A percentile compares a stretch with the other conserved stretches of the same genome.
Conservation (phyloP, 2,329 filamentous ascomycete species). For the Magnaporthiopsis rhizophila region DNA sequence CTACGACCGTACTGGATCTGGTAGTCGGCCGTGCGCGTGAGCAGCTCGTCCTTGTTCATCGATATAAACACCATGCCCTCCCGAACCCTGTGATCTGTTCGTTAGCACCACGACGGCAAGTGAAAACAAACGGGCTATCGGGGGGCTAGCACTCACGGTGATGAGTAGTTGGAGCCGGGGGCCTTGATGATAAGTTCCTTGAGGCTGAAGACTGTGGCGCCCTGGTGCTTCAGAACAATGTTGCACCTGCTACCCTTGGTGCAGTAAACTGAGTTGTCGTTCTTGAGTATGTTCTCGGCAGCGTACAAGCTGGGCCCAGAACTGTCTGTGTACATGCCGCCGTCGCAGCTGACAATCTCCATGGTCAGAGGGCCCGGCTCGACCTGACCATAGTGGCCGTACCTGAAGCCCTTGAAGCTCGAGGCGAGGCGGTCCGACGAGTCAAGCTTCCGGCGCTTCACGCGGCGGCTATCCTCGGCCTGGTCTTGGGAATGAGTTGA, state of each 20-base stretch:
- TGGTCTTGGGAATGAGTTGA: conserved; percentile 23
- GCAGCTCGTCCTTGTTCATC: conserved; percentile 72
- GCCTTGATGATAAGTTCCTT: conserved; percentile 85
- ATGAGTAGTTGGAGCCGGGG: conserved; percentile 71
- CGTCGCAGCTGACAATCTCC: conserved; percentile 86
- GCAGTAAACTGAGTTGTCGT: conserved; percentile 82
- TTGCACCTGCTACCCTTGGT: conserved; percentile 85
- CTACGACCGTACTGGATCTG: conserved; percentile 55
- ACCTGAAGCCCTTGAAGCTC: conserved; percentile 55
- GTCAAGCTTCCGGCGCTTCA: conserved; percentile 65
- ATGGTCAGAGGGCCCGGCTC: conserved; percentile 73
- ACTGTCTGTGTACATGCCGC: conserved; percentile 58
- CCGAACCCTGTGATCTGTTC: conserved; percentile 53
- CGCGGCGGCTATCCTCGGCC: conserved; percentile 41
- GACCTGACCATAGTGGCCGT: conserved; percentile 82
- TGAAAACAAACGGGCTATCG: background rate
- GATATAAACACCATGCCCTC: conserved; percentile 89
- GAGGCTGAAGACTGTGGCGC: conserved; percentile 70
- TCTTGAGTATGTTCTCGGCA: conserved; percentile 73
- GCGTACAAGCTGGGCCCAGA: conserved; percentile 39
- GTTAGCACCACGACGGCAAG: conserved; percentile 21
- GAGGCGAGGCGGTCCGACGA: conserved; percentile 43
- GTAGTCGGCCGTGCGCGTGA: conserved; percentile 66
- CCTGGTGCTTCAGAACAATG: conserved; percentile 74
- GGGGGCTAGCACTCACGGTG: conserved; percentile 58